Evolutionary conservation across 441 rosid genomes (phyloP), one percentile per base, ranked within the genome.

Genomic region (Brassica hybrid): DNA sequence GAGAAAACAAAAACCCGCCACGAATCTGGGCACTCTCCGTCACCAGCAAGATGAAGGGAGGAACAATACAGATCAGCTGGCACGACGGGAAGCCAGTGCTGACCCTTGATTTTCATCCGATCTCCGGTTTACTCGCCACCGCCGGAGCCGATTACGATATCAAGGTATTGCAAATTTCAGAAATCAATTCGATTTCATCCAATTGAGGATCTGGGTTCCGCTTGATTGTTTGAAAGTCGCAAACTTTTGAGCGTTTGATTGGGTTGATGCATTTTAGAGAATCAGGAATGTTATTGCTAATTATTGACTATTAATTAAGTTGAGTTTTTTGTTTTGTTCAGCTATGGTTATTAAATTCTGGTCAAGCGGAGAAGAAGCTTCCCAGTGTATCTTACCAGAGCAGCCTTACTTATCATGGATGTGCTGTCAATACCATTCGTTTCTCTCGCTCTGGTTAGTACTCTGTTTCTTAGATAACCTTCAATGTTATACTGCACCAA

Each of bases 351-450:
- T 41, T 95, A 76, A 84, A 71, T 77, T 85, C 97, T 32, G 87
- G 82, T 4, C 85, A 83, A 80, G 82, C 74, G 59, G 84, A 88
- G 84, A 90, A 89, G 85, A 88, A 85, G 77, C 73, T 84, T 56
- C 97, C 97, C 0, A 76, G 81, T 41, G 94, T 90, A 23, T 67
- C 92, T 36, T 94, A 89, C 60, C 96, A 88, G 71, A 85, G 61
- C 74, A 94, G 94, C 77, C 92, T 94, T 67, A 82, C 91, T n/a
- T 91, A 93, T 78, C 99, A 94, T 79, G 73, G 93, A 63, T 86
- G 90, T 72, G 89, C 96, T 17, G 91, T 94, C 1, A 94, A 94
- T 83, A 77, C 82, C 45, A 80, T 94, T 77, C 96, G 97, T 9
- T 94, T 94, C 74, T 94, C 99, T 54, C 92, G 81, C 12, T 87